Conservation (phyloP, 2,329 filamentous ascomycete genomes). For the Claviceps sp. region DNA sequence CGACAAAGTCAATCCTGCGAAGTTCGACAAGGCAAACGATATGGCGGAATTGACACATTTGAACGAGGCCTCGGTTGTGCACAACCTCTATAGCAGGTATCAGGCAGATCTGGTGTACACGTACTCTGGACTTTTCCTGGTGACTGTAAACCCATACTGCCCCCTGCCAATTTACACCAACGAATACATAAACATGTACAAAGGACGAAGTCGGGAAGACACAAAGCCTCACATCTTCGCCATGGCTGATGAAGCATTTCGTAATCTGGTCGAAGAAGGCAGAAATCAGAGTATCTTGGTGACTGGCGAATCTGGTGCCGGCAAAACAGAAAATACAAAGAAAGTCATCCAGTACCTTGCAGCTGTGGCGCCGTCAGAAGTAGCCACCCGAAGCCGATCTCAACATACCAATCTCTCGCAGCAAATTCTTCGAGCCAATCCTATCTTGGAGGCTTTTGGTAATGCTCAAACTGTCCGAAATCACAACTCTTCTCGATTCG, state of each 20-base stretch:
- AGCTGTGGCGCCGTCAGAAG: slow-evolving; percentile 78
- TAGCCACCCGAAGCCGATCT: slow-evolving; percentile 45
- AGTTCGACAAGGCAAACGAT: slow-evolving; percentile 98
- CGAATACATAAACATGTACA: slow-evolving; percentile 98
- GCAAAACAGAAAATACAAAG: slow-evolving; percentile 98
- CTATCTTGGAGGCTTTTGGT: slow-evolving; percentile 93
- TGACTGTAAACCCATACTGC: slow-evolving; percentile 95
- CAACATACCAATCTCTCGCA: slow-evolving; percentile 78
- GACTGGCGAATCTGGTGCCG: slow-evolving; percentile 92
- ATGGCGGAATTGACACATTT: slow-evolving; percentile 98
- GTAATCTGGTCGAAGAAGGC: slow-evolving; percentile 88
- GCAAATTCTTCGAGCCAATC: slow-evolving; percentile 90
- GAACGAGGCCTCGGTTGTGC: slow-evolving; percentile 94
- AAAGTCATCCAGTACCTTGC: slow-evolving; percentile 98
- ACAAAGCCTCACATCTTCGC: slow-evolving; percentile 96
- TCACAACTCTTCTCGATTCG: slow-evolving; percentile 96
- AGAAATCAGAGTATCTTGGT: slow-evolving; percentile 96
- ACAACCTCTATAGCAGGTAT: slow-evolving; percentile 91
- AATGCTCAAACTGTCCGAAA: slow-evolving; percentile 97
- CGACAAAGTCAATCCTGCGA: slow-evolving; percentile 98
- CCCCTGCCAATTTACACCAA: slow-evolving; percentile 88
- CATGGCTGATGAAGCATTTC: slow-evolving; percentile 92
- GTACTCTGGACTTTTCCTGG: slow-evolving; percentile 91
- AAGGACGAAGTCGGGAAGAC: slow-evolving; percentile 78
- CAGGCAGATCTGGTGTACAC: slow-evolving; percentile 96